These are phyloP conservation scores for Eutrema yunnanense DNA, from an alignment of 345 rosid genomes.

Conservation along the genomic window DNA sequence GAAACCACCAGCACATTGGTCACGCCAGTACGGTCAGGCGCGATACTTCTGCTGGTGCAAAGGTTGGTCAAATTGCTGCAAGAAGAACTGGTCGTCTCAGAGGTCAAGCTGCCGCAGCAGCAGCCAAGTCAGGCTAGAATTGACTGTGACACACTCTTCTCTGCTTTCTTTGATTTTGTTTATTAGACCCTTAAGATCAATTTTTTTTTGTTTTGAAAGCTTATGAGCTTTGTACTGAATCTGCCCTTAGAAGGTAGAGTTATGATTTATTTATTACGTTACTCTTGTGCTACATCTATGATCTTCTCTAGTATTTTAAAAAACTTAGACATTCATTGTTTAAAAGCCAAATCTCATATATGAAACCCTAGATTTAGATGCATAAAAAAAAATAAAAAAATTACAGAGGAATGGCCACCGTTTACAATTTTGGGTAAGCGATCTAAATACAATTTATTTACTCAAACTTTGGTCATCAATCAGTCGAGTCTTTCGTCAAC, in stretches of 20 bases:
- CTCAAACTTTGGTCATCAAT: not conserved
- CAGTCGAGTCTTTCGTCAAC: not conserved
- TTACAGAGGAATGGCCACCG: too few relatives aligned
- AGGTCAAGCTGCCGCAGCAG: conserved; percentile 56
- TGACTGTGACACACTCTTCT: not conserved
- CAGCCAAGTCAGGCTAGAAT: conserved; percentile 40
- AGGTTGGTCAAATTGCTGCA: conserved; percentile 60
- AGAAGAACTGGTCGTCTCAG: conserved; percentile 62
- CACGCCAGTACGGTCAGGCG: conserved; percentile 65
- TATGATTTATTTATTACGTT: not conserved
- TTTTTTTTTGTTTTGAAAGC: not conserved
- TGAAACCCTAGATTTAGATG: too few relatives aligned
- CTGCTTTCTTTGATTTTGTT: not conserved
- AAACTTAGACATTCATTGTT: too few relatives aligned
- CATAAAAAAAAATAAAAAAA: too few relatives aligned
- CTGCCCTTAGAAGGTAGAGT: not conserved
- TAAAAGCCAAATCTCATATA: too few relatives aligned
- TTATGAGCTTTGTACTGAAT: not conserved
- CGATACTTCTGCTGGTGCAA: conserved; percentile 50
- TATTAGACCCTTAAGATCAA: not conserved
- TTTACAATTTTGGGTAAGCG: not conserved
- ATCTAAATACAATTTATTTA: too few relatives aligned
- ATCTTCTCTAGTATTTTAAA: too few relatives aligned
- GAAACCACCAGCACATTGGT: conserved; percentile 75
- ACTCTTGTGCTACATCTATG: too few relatives aligned